Evolutionary conservation across 495 filamentous ascomycete species (phyloP).

Genomic region (Penicillium cataractarum): DNA sequence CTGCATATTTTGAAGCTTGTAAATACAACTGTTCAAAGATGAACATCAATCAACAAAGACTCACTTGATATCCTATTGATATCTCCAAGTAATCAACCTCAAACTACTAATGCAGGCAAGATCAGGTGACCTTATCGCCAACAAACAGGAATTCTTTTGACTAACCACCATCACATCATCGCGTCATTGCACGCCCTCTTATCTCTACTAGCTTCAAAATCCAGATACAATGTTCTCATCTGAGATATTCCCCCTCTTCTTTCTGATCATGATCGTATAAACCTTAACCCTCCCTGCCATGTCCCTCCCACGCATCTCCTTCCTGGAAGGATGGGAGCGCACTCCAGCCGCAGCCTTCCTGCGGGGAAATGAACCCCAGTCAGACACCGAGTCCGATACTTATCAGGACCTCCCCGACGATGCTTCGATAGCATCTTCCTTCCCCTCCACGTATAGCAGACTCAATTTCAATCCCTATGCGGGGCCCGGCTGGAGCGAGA

Average conservation of each 20-base stretch:
- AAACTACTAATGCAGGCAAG: not conserved
- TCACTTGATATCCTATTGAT: not conserved
- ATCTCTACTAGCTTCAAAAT: conserved; percentile 1
- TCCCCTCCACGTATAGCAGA: conserved; percentile 45
- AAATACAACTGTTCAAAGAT: not conserved
- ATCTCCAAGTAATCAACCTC: too few species aligned
- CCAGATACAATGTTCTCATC: not conserved
- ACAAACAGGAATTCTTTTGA: not conserved
- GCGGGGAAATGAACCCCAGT: conserved; percentile 26
- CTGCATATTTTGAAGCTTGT: too few species aligned
- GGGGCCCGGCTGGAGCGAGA: conserved; percentile 45
- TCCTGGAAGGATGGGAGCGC: conserved; percentile 50
- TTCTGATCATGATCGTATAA: conserved; percentile 1
- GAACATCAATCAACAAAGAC: not conserved
- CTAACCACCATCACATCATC: not conserved
- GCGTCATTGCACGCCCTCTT: not conserved
- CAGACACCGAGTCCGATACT: conserved; percentile 35
- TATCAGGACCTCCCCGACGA: conserved; percentile 42
- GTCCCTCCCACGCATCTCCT: conserved; percentile 41
- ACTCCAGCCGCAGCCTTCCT: conserved; percentile 39
- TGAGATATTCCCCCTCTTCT: not conserved
- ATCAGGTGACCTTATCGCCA: not conserved
- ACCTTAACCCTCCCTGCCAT: conserved; percentile 13
- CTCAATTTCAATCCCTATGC: conserved; percentile 52
- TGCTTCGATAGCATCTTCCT: conserved; percentile 43